Base-by-base conservation (phyloP, 2,329 filamentous ascomycete species). In the Coniella vitis region DNA sequence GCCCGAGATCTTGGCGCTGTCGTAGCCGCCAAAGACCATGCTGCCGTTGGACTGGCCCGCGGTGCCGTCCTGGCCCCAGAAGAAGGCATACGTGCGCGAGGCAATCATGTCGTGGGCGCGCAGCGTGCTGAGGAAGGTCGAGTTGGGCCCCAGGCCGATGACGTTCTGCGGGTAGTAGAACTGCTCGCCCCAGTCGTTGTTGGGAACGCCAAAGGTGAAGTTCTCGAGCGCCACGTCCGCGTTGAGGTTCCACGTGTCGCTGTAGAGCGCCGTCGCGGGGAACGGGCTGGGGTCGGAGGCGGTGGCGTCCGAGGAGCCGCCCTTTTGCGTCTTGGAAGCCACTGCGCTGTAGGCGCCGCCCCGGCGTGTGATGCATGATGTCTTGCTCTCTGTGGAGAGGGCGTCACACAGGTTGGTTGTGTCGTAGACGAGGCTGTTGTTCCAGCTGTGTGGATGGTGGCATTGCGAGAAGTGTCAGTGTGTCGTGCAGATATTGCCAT, bases 61-160 rank as follows among this genome's bases (percentile, higher is more conserved):
- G 7, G 43, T 51, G 32, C 57, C 58, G 19, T 55, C 55, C 12
- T 56, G 50, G 14, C 63, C 64, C 58, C 60, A 66, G 44, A 62
- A 65, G n/a, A 63, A 56, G 20, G 59, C 59, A 54, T 61, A 65
- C 14, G 56, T 58, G 16, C 58, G 58, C 29, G 59, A 60, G 5
- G 54, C 52, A 46, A 65, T 65, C 31, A 56, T 45, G 16, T 58
- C 58, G 4, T 57, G 42, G 20, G 48, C 32, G 37, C 57, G 50
- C 12, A 66, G 57, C 12, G 52, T 38, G 14, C 52, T 52, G 5
- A 67, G 49, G 22, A 66, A 44, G 2, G 62, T 61, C 22, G 63
- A 67, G 42, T 65, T 61, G 7, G 48, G 38, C 5, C 61, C 63
- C 21, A 66, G 48, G 4, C 62, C 62, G 17, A 63, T 13, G 19